Evolutionary conservation across 2,329 filamentous ascomycete genomes (phyloP), one percentile per base, ranked within the genome.

Genomic region (Fusarium tanahbumbuense): DNA sequence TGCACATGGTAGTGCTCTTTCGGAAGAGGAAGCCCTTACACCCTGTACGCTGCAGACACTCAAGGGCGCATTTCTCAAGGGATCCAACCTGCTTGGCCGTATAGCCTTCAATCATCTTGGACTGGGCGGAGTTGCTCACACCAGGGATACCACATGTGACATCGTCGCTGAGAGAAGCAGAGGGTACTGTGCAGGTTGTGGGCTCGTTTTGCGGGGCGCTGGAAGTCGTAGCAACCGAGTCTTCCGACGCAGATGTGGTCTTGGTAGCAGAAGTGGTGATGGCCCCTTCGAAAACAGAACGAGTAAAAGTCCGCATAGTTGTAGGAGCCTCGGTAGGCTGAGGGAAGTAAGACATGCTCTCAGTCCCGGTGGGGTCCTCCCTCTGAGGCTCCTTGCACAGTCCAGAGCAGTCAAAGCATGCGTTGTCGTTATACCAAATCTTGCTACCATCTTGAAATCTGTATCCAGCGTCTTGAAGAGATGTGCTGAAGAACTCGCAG

Each of bases 91-190:
- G 59, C 13, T 62, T 73, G 55, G 64, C 54, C n/a, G 56, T 22
- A 22, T 56, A 71, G 37, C 66, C 56, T 2, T 54, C 40, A 1
- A 71, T 49, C 6, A 50, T 57, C 30, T 50, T 50, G 3, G 58
- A 67, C 25, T 73, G 70, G 1, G 49, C 61, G 13, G 32, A 71
- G 64, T 34, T 73, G 7, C 56, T 67, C 15, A 58, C 40, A 4
- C 70, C 70, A 2, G 70, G 65, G 0, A 71, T 25, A 9, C 71
- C 70, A 13, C 71, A 73, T 3, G 58, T 69, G 25, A 67, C 60
- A 6, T 60, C 56, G n/a, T 69, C 67, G 8, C 41, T 49, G 1
- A 73, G 41, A 25, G 48, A 67, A 6, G 67, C 67, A 2, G 41
- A 57, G 7, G 67, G 67, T 1, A 46, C 44, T 15, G 57, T 42